phyloP scores from a whole-genome alignment of 2,329 filamentous ascomycete species.

The Aspergillus terreus region DNA sequence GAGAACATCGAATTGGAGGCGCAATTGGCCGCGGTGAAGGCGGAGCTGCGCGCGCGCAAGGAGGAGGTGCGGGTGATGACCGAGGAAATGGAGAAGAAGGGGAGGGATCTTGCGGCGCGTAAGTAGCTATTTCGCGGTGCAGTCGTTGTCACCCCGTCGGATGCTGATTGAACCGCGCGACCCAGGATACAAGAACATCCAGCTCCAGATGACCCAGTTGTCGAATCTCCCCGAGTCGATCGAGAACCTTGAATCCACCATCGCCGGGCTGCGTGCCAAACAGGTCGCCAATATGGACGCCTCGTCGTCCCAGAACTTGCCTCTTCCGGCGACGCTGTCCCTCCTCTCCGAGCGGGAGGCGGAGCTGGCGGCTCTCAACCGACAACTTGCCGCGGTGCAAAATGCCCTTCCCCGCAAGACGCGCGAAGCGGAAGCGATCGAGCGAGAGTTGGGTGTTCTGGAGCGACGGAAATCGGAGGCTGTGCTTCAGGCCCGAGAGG shows the following conservation, averaged over 20 bases:
- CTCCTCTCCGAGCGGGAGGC: constrained; percentile 39
- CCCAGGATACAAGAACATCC: constrained; percentile 52
- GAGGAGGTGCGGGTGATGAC: constrained; percentile 72
- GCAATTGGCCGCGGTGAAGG: constrained; percentile 67
- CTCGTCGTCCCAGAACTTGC: constrained; percentile 36
- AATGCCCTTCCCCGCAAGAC: constrained; percentile 42
- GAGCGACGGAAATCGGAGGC: constrained; percentile 44
- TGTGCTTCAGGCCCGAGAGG: constrained; percentile 46
- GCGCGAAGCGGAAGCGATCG: constrained; percentile 42
- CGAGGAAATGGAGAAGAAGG: constrained; percentile 65
- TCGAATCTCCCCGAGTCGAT: constrained; percentile 52
- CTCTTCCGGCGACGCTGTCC: constrained; percentile 38
- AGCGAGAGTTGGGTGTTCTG: constrained; percentile 41
- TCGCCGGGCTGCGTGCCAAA: constrained; percentile 51
- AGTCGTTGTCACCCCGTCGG: not conserved
- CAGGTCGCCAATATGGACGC: constrained; percentile 60
- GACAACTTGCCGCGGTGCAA: constrained; percentile 40
- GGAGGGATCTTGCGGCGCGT: constrained; percentile 61
- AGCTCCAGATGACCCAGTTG: constrained; percentile 51
- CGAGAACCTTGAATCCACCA: constrained; percentile 47
- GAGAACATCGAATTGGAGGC: constrained; percentile 78
- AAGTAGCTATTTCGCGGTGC: constrained; percentile 19
- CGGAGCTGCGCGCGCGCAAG: constrained; percentile 74
- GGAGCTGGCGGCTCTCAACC: constrained; percentile 39
- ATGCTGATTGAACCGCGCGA: not conserved